phyloP scores from a whole-genome alignment of 768 basidiomycete genomes.

The Neoboletus magnificus region DNA sequence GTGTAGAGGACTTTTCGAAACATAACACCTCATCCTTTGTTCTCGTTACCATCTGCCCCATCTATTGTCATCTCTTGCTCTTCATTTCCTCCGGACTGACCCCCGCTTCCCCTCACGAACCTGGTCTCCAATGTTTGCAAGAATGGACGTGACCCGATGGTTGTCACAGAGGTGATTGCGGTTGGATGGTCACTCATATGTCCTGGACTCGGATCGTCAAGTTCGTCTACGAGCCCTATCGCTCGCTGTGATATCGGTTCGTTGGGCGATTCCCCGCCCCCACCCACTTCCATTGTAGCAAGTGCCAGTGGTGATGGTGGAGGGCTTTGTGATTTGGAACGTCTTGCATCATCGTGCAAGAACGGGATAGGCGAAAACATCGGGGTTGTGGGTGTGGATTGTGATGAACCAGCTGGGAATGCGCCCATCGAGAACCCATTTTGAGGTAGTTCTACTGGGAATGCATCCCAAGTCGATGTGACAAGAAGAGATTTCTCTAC shows the following conservation, averaged over 20 bases:
- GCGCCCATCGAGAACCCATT: constrained; percentile 28
- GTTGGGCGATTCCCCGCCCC: constrained; percentile 36
- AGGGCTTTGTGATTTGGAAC: constrained; percentile 76
- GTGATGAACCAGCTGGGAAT: constrained; percentile 44
- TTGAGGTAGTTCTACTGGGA: constrained; percentile 45
- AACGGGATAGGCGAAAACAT: constrained; percentile 88
- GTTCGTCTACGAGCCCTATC: constrained; percentile 78
- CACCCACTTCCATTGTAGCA: constrained; percentile 33
- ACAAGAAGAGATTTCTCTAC: constrained; percentile 80
- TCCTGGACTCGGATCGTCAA: constrained; percentile 81
- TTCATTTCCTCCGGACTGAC: constrained; percentile 24
- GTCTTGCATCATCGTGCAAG: constrained; percentile 77
- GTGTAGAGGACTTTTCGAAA: not conserved
- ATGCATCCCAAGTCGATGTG: constrained; percentile 74
- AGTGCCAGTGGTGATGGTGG: constrained; percentile 71
- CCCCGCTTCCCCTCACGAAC: constrained; percentile 52
- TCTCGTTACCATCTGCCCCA: constrained; percentile 48
- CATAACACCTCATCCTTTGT: constrained; percentile 42
- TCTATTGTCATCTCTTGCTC: constrained; percentile 40
- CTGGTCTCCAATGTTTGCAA: constrained; percentile 56
- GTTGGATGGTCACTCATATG: constrained; percentile 82
- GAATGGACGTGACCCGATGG: constrained; percentile 44
- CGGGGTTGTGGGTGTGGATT: constrained; percentile 69
- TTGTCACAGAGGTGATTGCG: constrained; percentile 63
- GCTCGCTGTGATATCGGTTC: constrained; percentile 42